Conservation (phyloP, 2,329 filamentous ascomycete genomes). For the Aspergillus sp. region DNA sequence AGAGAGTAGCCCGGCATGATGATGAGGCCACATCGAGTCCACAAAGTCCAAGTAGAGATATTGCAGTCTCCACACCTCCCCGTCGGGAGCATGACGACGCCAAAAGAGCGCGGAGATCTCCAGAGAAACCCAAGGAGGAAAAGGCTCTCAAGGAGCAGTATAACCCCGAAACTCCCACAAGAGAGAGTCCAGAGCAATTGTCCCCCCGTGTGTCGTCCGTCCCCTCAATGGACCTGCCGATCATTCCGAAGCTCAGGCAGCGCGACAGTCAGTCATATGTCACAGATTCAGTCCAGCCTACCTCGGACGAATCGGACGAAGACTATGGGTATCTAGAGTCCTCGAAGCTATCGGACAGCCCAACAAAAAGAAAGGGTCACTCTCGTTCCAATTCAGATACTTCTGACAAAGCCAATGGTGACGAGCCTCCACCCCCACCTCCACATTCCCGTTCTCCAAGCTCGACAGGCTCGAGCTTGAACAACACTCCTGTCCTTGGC, state of each 20-base stretch:
- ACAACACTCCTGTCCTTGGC: slow-evolving; percentile 47
- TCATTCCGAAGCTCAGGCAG: slow-evolving; percentile 42
- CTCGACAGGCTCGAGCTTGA: slow-evolving; percentile 43
- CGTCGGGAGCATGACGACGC: slow-evolving; percentile 6
- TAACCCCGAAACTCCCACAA: slow-evolving; percentile 24
- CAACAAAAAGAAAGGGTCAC: slow-evolving; percentile 23
- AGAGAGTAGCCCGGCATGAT: slow-evolving; percentile 38
- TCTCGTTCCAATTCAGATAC: slow-evolving; percentile 26
- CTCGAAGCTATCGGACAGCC: slow-evolving; percentile 20
- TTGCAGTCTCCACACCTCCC: slow-evolving; percentile 12
- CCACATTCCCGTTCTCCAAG: slow-evolving; percentile 55
- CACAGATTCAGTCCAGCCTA: slow-evolving; percentile 20
- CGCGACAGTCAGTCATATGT: slow-evolving; percentile 34
- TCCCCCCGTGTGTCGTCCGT: slow-evolving; percentile 45
- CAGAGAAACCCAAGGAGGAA: slow-evolving; percentile 3
- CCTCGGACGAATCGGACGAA: slow-evolving; percentile 22
- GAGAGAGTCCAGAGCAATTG: slow-evolving; percentile 26
- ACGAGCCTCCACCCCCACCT: slow-evolving; percentile 40
- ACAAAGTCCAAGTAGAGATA: slow-evolving; percentile 22
- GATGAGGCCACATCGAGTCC: slow-evolving; percentile 28
- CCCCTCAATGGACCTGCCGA: slow-evolving; percentile 45
- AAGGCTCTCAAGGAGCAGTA: slow-evolving; percentile 16
- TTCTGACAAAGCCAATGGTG: slow-evolving; percentile 20
- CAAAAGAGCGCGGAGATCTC: slow-evolving; percentile 3
- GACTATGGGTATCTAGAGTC: slow-evolving; percentile 25